A percentile compares a stretch with the other conserved stretches of the same genome.
These are phyloP conservation scores for Lachnellula suecica DNA, from an alignment of 2,329 filamentous ascomycete species.

Conservation along the genomic window DNA sequence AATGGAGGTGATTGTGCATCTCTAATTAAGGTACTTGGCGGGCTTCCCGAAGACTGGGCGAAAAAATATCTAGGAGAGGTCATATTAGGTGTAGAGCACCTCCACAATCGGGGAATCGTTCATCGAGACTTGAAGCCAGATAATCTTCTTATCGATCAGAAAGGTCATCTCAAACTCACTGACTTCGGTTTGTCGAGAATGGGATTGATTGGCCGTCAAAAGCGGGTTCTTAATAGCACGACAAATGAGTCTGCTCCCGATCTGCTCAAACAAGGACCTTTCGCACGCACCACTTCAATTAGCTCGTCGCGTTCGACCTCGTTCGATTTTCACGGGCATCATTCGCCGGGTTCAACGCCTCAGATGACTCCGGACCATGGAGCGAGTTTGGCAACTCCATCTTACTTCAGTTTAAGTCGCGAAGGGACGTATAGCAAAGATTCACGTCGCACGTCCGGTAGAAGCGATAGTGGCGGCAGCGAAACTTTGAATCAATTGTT, in stretches of 20 bases:
- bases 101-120: conserved; percentile 92
- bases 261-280: conserved; percentile 87
- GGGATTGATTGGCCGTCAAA: conserved; percentile 95
- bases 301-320: conserved; percentile 91
- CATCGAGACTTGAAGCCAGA: conserved; percentile 97
- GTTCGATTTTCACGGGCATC: conserved; percentile 77
- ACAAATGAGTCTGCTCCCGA: conserved; percentile 85
- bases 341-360: conserved; percentile 82
- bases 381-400: conserved; percentile 73
- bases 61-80: conserved; percentile 98
- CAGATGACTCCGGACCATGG: conserved; percentile 78
- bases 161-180: conserved; percentile 93
- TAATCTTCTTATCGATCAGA: conserved; percentile 95
- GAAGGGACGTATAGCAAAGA: conserved; percentile 59
- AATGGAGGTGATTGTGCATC: conserved; percentile 98
- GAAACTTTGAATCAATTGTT: conserved; percentile 84
- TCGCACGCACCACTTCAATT: conserved; percentile 80
- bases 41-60: conserved; percentile 93
- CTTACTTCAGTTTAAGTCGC: conserved; percentile 82
- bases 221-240: conserved; percentile 79
- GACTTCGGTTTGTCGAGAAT: conserved; percentile 97
- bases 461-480: conserved; percentile 90
- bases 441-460: conserved; percentile 69
- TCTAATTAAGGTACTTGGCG: conserved; percentile 89
- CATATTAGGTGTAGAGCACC: conserved; percentile 91